A percentile compares a stretch with the other conserved stretches of the same genome.
Conservation (phyloP, 2,329 filamentous ascomycete genomes). For the Venturia carpophila region DNA sequence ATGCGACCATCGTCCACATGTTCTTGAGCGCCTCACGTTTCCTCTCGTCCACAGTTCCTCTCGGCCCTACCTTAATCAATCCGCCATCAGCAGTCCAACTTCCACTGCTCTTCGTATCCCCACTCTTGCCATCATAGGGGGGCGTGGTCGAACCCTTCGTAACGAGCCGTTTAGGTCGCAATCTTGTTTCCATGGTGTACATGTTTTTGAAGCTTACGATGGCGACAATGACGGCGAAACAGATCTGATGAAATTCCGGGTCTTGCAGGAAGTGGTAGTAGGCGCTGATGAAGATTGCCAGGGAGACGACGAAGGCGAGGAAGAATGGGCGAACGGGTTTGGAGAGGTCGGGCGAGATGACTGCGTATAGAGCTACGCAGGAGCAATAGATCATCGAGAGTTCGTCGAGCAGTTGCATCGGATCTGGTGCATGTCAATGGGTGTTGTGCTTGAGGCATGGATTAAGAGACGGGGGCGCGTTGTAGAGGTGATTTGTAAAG, state of each 20-base stretch:
- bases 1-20: constrained; percentile 69
- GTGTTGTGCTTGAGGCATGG: too few relatives aligned
- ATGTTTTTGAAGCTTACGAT: constrained; percentile 65
- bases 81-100: constrained; percentile 28
- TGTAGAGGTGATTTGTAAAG: too few relatives aligned
- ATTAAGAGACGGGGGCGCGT: too few relatives aligned
- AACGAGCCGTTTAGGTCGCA: constrained; percentile 47
- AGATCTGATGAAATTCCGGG: constrained; percentile 73
- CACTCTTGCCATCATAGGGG: neutral
- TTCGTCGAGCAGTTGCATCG: constrained; percentile 64
- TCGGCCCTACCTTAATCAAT: constrained; percentile 36
- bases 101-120: neutral
- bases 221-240: constrained; percentile 64
- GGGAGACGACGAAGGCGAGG: constrained; percentile 37
- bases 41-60: constrained; percentile 36
- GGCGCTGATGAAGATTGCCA: constrained; percentile 60
- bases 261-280: constrained; percentile 78
- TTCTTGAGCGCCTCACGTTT: constrained; percentile 51
- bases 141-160: constrained; percentile 22
- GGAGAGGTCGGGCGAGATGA: constrained; percentile 56
- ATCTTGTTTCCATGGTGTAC: constrained; percentile 64
- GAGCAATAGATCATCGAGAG: constrained; percentile 67
- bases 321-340: constrained; percentile 49
- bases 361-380: constrained; percentile 62
- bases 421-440: constrained; percentile 39